phyloP scores from a whole-genome alignment of 116 monocot species.

The Dioscorea cayenensis region DNA sequence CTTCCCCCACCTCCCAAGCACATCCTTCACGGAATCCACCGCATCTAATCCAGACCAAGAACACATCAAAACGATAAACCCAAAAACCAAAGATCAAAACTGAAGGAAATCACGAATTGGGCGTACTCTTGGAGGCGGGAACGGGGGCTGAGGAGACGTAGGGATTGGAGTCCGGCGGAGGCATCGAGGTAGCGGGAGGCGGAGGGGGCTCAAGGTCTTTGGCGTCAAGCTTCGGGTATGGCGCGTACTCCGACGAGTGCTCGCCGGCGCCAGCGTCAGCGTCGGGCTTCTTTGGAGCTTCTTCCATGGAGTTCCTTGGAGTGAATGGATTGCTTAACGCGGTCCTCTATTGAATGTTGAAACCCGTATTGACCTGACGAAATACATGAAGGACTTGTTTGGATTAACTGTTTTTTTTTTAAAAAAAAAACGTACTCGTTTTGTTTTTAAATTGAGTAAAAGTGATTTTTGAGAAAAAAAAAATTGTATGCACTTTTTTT shows the following conservation, averaged over 20 bases:
- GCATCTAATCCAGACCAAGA: constrained; percentile 13
- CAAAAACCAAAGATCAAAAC: neutral
- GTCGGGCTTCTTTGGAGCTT: neutral
- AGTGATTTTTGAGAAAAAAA: too few species aligned
- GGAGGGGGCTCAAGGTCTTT: constrained; percentile 29
- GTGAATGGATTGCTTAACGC: too few species aligned
- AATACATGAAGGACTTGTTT: too few species aligned
- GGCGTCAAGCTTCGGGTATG: constrained; percentile 54
- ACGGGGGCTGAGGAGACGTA: constrained; percentile 3
- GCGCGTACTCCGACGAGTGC: constrained; percentile 27
- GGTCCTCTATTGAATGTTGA: too few species aligned
- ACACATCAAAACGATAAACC: neutral
- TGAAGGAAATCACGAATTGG: neutral
- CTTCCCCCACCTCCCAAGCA: constrained; percentile 34
- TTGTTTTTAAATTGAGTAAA: too few species aligned
- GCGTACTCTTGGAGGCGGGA: constrained; percentile 2
- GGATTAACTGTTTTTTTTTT: too few species aligned
- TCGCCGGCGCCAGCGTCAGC: constrained; percentile 3
- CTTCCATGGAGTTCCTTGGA: too few species aligned
- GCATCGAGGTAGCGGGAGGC: constrained; percentile 18
- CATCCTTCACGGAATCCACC: constrained; percentile 28
- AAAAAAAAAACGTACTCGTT: too few species aligned
- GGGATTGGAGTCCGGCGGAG: constrained; percentile 10
- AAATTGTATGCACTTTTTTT: too few species aligned
- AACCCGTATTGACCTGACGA: too few species aligned